Base-by-base conservation (phyloP, 371 early-diverging fungal species). In the Mucor sp. region DNA sequence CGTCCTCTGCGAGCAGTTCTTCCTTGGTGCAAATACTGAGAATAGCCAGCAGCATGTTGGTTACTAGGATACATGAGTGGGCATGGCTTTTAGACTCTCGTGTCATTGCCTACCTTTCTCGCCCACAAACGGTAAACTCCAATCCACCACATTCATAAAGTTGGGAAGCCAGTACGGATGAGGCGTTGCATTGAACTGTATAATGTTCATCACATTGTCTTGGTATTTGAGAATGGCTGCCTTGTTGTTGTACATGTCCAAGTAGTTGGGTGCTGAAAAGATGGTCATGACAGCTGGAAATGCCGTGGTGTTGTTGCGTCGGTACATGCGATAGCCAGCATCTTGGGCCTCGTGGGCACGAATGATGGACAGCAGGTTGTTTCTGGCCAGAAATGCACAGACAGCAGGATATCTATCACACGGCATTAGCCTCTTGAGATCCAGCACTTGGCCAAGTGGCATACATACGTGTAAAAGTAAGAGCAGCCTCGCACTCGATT, bases 271-370 rank as follows among this genome's bases (percentile, higher is more conserved):
- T 39, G 98, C 98, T 11, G 95, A 95, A 71, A 99, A 98, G 56
- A 99, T 93, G 44, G 99, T 99, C 84, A 97, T 96, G 7, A 98
- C 95, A 1, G 96, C 89, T 8, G 96, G 97, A 77, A 97, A 99
- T 9, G 94, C 94, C 0, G 96, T 97, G 4, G 95, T 88, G 69
- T 90, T 89, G 69, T 93, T 96, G 75, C 94, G 95, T 64, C 94
- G 87, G 74, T 97, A 97, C 97, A 97, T 97, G 47, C 95, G 90
- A 77, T 95, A 96, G n/a, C 99, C 99, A 32, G 94, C 91, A 82
- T 97, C 97, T 82, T 98, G 98, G 19, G 99, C 99, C 77, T 99
- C 99, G 77, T 99, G 99, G 9, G 97, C 99, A 64, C 99, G 90
- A 65, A 99, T 96, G 63, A 99, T 90, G 5, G 95, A 94, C 53